phyloP scores from a whole-genome alignment of 1,284 basidiomycete genomes.

The Tranzscheliella williamsii region DNA sequence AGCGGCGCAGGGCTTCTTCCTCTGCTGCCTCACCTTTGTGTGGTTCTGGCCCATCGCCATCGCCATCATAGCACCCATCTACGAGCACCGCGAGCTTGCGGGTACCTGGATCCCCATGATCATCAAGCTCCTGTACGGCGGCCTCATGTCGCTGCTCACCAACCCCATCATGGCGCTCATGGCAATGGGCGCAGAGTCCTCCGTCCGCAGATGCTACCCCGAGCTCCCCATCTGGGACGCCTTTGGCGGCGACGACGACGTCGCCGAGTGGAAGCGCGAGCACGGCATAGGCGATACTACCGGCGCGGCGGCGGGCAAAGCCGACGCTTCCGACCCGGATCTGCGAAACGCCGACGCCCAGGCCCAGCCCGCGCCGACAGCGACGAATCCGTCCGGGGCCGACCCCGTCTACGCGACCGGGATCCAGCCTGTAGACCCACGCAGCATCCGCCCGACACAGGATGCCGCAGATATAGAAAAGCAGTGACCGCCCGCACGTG shows the following conservation, averaged over 20 bases:
- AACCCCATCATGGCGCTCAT: conserved; percentile 58
- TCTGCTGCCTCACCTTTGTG: conserved; percentile 50
- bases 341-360: too few relatives aligned
- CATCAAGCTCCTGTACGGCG: conserved; percentile 61
- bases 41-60: conserved; percentile 58
- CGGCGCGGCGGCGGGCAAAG: too few relatives aligned
- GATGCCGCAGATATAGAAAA: too few relatives aligned
- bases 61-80: conserved; percentile 57
- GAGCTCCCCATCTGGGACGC: conserved; percentile 33
- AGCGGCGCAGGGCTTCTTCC: conserved; percentile 46
- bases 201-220: conserved; percentile 45
- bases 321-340: too few relatives aligned
- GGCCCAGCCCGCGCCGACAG: too few relatives aligned
- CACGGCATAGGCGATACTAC: conserved; percentile 15
- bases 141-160: conserved; percentile 45
- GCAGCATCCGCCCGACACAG: too few relatives aligned
- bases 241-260: conserved; percentile 31
- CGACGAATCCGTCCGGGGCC: too few relatives aligned
- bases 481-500: too few relatives aligned
- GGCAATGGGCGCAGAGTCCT: conserved; percentile 52
- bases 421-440: too few relatives aligned
- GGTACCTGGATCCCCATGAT: conserved; percentile 57
- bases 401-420: too few relatives aligned
- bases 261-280: conserved; percentile 22
- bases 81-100: conserved; percentile 50